Percentiles rank a stretch among this genome's conserved stretches.
Conservation (phyloP, 768 basidiomycete species). For the Psilocybe cubensis region DNA sequence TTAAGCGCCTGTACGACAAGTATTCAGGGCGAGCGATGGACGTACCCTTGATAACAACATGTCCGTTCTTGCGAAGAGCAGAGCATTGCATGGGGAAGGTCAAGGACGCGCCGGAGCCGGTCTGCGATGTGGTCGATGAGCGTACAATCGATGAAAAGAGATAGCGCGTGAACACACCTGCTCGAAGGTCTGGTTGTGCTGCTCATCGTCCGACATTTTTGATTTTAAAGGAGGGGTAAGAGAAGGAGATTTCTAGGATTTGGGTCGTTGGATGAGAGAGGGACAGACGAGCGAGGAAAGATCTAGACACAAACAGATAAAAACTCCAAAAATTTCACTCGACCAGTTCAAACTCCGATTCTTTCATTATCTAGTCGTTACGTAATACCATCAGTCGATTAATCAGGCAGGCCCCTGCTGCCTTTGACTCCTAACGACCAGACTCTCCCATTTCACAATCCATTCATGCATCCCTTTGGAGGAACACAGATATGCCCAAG, state of each 20-base stretch:
- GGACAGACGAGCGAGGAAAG: constrained; percentile 12
- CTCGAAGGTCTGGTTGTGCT: constrained; percentile 88
- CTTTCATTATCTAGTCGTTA: constrained; percentile 22
- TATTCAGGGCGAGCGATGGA: neutral
- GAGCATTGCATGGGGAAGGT: constrained; percentile 95
- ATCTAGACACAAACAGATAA: constrained; percentile 19
- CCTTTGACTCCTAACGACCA: constrained; percentile 9
- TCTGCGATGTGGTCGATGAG: constrained; percentile 41
- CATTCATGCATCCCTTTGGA: constrained; percentile 72
- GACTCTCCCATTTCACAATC: constrained; percentile 5
- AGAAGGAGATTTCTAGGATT: constrained; percentile 25
- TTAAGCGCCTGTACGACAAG: constrained; percentile 5
- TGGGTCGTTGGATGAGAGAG: constrained; percentile 20
- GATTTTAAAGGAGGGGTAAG: constrained; percentile 26
- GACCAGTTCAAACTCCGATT: constrained; percentile 37
- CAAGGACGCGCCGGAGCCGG: constrained; percentile 72
- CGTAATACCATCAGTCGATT: constrained; percentile 23
- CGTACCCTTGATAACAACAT: constrained; percentile 93
- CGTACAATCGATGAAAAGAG: constrained; percentile 15
- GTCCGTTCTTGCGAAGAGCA: constrained; percentile 89
- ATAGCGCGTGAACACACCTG: constrained; percentile 47
- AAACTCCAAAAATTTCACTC: constrained; percentile 36
- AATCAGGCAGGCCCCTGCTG: constrained; percentile 18
- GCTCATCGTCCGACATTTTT: constrained; percentile 89
- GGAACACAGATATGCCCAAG: constrained; percentile 73